Percentiles rank a stretch among this genome's conserved stretches.
phyloP scores from a whole-genome alignment of 805 yeast species.

The Wickerhamiella musiphila region DNA sequence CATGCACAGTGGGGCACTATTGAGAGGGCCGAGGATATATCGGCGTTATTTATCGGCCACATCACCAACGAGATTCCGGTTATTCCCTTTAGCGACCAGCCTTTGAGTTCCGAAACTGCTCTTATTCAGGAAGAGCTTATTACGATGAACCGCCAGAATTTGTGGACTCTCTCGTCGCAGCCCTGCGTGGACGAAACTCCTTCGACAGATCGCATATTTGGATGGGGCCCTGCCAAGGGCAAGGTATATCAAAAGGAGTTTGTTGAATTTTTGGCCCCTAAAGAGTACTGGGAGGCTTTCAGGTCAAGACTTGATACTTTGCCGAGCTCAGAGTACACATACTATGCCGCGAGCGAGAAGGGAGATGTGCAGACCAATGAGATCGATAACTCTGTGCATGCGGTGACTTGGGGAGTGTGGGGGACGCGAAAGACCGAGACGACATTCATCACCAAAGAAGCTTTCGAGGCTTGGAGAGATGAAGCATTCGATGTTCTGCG shows the following conservation, averaged over 20 bases:
- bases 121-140: conserved; percentile 82
- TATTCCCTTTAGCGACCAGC: conserved; percentile 84
- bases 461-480: conserved; percentile 90
- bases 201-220: conserved; percentile 74
- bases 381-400: conserved; percentile 39
- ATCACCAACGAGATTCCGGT: conserved; percentile 57
- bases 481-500: conserved; percentile 85
- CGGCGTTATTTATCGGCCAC: conserved; percentile 51
- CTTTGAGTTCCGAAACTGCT: conserved; percentile 77
- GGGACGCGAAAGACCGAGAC: conserved; percentile 75
- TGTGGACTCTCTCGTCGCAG: conserved; percentile 85
- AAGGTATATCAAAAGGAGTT: conserved; percentile 82
- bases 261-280: conserved; percentile 74
- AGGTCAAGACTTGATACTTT: conserved; percentile 32
- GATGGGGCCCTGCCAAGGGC: conserved; percentile 95
- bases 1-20: conserved; percentile 71
- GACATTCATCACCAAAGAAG: conserved; percentile 79
- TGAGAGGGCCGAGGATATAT: conserved; percentile 36
- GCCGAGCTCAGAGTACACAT: conserved; percentile 30
- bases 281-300: conserved; percentile 48
- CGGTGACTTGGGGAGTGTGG: conserved; percentile 97
- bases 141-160: conserved; percentile 53
- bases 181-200: conserved; percentile 75
- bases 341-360: conserved; percentile 50
- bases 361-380: conserved; percentile 37